Evolutionary conservation across 306 rosid species (phyloP).

Genomic region (Parietaria judaica): DNA sequence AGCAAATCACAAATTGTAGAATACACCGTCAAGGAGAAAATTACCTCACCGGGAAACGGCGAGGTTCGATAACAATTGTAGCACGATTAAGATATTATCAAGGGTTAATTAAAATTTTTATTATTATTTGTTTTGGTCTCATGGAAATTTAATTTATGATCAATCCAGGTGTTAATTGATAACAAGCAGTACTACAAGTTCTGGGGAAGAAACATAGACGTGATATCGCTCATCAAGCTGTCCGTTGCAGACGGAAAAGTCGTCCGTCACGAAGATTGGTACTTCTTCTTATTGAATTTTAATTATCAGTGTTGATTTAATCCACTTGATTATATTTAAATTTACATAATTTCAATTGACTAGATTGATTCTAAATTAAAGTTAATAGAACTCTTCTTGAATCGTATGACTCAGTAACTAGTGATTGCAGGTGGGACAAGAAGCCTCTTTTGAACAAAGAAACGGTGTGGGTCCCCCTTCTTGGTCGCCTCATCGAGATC

Average conservation of each 20-base stretch:
- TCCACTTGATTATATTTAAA: neutral
- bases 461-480: conserved; percentile 44
- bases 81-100: neutral
- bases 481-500: conserved; percentile 53
- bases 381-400: no score
- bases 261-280: conserved; percentile 84
- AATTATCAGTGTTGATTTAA: neutral
- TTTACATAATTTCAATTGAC: no score
- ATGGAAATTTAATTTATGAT: conserved; percentile 9
- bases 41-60: conserved; percentile 54
- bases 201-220: conserved; percentile 55
- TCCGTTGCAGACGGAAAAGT: conserved; percentile 56
- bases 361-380: neutral
- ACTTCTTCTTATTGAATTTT: conserved; percentile 10
- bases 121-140: conserved; percentile 11
- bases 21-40: conserved; percentile 49
- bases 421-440: conserved; percentile 59
- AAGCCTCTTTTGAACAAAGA: conserved; percentile 70
- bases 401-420: no score
- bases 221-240: conserved; percentile 72
- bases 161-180: conserved; percentile 52
- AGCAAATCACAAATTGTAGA: conserved; percentile 75
- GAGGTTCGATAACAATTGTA: conserved; percentile 47
- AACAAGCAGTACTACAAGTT: conserved; percentile 65
- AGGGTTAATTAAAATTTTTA: no score